Conservation (phyloP, 805 yeast genomes). For the Sugiyamaella smithiae region DNA sequence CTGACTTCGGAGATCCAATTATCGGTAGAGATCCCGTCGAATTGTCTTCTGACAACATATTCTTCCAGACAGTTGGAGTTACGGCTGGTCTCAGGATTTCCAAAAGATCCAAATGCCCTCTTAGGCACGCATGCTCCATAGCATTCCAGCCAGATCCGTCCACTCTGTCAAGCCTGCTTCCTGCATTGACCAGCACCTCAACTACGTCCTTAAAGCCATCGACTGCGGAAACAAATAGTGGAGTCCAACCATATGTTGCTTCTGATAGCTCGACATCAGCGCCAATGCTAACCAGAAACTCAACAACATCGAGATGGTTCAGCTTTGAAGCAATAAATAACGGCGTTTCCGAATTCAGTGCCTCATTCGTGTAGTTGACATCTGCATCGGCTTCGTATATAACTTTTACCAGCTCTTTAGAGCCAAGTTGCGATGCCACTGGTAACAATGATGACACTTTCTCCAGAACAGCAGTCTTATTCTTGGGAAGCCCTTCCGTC, state of each 20-base stretch:
- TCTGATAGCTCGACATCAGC: conserved; percentile 80
- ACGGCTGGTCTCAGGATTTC: conserved; percentile 43
- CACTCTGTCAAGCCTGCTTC: conserved; percentile 52
- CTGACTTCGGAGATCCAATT: background rate
- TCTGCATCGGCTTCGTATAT: conserved; percentile 59
- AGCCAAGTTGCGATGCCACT: conserved; percentile 66
- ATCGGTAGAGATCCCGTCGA: conserved; percentile 3
- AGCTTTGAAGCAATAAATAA: conserved; percentile 75
- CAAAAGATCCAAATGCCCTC: conserved; percentile 79
- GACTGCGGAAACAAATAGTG: conserved; percentile 83
- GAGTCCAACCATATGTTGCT: conserved; percentile 87
- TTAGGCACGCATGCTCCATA: conserved; percentile 89
- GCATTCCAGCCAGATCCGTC: conserved; percentile 96
- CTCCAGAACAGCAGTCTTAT: background rate
- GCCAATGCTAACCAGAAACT: conserved; percentile 50
- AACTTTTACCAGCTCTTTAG: conserved; percentile 52
- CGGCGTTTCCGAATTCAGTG: conserved; percentile 60
- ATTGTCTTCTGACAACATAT: background rate
- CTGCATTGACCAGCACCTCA: conserved; percentile 48
- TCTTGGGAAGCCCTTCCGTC: conserved; percentile 36
- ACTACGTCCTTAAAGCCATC: conserved; percentile 70
- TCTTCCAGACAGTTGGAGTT: conserved; percentile 3
- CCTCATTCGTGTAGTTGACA: conserved; percentile 63
- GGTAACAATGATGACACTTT: conserved; percentile 29
- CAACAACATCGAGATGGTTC: conserved; percentile 52